Percentiles rank a stretch among this genome's conserved stretches.
Conservation (phyloP, 768 basidiomycete species). For the Leccinum longicurvipes region DNA sequence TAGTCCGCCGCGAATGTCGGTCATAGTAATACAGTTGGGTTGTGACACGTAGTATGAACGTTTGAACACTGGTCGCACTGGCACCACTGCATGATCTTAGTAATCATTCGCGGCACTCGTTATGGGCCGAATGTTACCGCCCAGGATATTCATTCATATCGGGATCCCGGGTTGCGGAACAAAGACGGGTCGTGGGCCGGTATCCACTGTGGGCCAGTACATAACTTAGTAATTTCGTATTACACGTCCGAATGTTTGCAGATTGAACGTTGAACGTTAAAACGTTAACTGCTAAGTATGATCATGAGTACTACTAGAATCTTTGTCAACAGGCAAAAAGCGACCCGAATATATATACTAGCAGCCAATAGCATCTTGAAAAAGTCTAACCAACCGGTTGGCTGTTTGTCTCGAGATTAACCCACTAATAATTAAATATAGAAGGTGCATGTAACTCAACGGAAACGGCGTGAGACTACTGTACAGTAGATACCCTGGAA, state of each 20-base stretch:
- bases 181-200: not conserved
- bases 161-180: not conserved
- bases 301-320: no score
- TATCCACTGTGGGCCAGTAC: not conserved
- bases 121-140: not conserved
- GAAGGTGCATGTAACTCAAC: conserved; percentile 6
- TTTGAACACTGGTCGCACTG: not conserved
- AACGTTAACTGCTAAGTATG: not conserved
- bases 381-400: not conserved
- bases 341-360: not conserved
- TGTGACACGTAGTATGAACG: no score
- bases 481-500: conserved; percentile 21
- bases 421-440: not conserved
- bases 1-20: not conserved
- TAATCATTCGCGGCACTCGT: not conserved
- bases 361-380: not conserved
- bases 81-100: not conserved
- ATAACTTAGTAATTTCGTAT: not conserved
- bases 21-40: no score
- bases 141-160: not conserved
- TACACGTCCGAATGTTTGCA: not conserved
- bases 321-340: not conserved
- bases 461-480: conserved; percentile 14
- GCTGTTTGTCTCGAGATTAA: not conserved
- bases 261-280: no score